Conservation (phyloP, 768 basidiomycete species). For the Kwoniella sp. region DNA sequence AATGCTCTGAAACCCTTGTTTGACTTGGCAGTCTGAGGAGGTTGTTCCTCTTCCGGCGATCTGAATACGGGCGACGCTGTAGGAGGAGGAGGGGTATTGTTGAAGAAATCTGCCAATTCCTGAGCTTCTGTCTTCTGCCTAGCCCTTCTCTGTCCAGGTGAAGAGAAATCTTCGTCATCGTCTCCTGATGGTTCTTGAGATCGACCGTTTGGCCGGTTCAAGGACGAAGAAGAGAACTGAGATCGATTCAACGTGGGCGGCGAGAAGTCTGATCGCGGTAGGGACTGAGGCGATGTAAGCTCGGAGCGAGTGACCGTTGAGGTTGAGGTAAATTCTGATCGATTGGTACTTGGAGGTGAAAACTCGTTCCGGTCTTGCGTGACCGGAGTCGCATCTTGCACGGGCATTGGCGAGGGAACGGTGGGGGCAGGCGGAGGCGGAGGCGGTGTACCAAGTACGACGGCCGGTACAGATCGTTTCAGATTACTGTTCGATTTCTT, state of each 20-base stretch:
- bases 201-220: constrained; percentile 8
- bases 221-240: constrained; percentile 8
- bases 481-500: background rate
- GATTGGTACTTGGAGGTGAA: background rate
- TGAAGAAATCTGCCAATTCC: constrained; percentile 52
- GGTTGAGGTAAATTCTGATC: background rate
- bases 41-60: constrained; percentile 16
- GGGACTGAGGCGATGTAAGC: background rate
- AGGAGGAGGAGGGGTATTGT: constrained; percentile 38
- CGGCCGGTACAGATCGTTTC: constrained; percentile 41
- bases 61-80: constrained; percentile 4
- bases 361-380: background rate
- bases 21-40: constrained; percentile 26
- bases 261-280: background rate
- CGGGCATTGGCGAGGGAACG: constrained; percentile 2
- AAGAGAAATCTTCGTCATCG: constrained; percentile 20
- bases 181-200: constrained; percentile 11
- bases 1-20: constrained; percentile 68
- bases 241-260: constrained; percentile 7
- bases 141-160: constrained; percentile 4
- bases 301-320: background rate
- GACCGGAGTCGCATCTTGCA: background rate
- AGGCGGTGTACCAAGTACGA: constrained; percentile 43
- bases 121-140: constrained; percentile 36
- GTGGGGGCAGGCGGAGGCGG: constrained; percentile 20